Base-by-base conservation (phyloP, 257 asterid genomes). In the Solanum chmielewskii region DNA sequence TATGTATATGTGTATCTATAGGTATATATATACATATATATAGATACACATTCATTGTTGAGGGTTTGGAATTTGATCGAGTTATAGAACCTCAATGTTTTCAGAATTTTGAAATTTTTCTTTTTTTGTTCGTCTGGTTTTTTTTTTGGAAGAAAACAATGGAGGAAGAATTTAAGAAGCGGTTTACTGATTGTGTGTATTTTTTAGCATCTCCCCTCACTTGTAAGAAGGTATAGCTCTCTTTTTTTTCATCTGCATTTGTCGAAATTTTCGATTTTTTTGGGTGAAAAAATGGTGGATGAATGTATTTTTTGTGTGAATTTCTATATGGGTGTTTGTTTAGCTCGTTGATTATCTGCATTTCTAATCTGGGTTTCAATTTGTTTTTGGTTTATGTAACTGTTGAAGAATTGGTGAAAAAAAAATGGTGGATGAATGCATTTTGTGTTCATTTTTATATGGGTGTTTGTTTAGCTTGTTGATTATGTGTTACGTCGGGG, bases 191-290 rank as follows among this genome's bases (percentile, higher is more conserved):
- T 88, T 95, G 99, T 88, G 98, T 96, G 60, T 96, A 96, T 94
- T 96, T 96, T 90, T 92, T 96, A 16, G 99, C 99, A 5, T 96
- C 98, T 20, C 99, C 99, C 86, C 92, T 96, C 88, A 96, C 99
- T 87, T 96, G 99, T 96, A 96, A 96, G 89, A 96, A 95, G 98
- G 99, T 95, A 7, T 37, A 21, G n/a, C 16, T 47, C 15, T 5
- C 23, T 7, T 1, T 41, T 33, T 27, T 68, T 42, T 29, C 78
- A 82, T 56, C 23, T 1, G 52, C 11, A 37, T 12, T 44, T 39
- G 44, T 71, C 42, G 33, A 21, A 56, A 27, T 66, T 37, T 11
- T 6, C 47, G 27, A 14, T 69, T 69, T 15, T 15, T 16, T 31
- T 15, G 37, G 25, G 44, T 16, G 77, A 16, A 33, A 69, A 31